Evolutionary conservation across 768 basidiomycete species (phyloP).

Genomic region (Lyophyllum atratum): DNA sequence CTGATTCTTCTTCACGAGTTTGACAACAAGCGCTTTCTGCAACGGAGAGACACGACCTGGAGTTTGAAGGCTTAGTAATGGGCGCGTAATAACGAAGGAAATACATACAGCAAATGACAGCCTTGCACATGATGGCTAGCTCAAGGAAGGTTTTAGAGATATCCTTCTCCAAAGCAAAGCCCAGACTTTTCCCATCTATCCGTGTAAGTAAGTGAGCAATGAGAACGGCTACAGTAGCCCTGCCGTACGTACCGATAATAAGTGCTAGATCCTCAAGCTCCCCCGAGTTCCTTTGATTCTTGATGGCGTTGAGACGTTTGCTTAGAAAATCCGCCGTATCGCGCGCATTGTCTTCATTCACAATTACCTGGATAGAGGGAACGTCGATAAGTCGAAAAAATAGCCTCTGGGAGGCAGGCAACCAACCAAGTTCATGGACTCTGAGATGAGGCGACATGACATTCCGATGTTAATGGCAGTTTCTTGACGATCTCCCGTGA

Average conservation of each 20-base stretch:
- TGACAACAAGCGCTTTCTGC: conserved; percentile 97
- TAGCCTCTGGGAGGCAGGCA: background rate
- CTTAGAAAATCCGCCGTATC: conserved; percentile 86
- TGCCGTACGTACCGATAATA: conserved; percentile 69
- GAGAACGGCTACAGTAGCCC: background rate
- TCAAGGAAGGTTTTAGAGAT: conserved; percentile 90
- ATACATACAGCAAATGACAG: conserved; percentile 91
- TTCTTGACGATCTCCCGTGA: conserved; percentile 98
- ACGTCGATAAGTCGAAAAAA: background rate
- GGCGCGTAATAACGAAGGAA: background rate
- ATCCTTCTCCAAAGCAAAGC: conserved; percentile 92
- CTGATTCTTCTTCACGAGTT: conserved; percentile 97
- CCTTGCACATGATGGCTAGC: conserved; percentile 96
- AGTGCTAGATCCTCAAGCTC: conserved; percentile 95
- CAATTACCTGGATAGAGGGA: conserved; percentile 66
- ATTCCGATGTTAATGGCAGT: conserved; percentile 99
- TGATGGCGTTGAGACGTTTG: conserved; percentile 89
- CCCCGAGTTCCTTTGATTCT: conserved; percentile 87
- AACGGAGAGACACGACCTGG: conserved; percentile 94
- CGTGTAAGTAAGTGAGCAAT: conserved; percentile 9
- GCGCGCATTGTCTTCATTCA: conserved; percentile 85
- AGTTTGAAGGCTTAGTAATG: conserved; percentile 5
- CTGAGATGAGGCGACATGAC: conserved; percentile 94
- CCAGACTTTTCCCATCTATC: conserved; percentile 91
- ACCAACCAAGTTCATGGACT: conserved; percentile 95